phyloP scores from a whole-genome alignment of 495 filamentous ascomycete genomes.

The Xylaria acuta region DNA sequence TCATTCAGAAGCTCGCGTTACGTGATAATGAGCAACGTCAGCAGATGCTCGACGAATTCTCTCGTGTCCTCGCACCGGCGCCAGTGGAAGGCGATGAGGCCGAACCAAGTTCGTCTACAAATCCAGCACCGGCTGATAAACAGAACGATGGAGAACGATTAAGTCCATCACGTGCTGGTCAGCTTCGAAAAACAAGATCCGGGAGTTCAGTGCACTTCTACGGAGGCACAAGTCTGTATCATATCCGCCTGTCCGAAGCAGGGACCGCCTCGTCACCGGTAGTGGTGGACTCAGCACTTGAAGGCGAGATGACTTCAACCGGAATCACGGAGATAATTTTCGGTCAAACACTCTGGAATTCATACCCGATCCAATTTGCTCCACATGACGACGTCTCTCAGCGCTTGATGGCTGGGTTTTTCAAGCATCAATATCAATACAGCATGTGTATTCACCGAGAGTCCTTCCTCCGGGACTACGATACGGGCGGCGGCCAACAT shows the following conservation, averaged over 20 bases:
- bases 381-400: conserved; percentile 36
- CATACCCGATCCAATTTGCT: conserved; percentile 26
- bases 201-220: conserved; percentile 40
- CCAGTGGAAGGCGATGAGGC: not conserved
- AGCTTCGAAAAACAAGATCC: conserved; percentile 36
- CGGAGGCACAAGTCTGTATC: conserved; percentile 40
- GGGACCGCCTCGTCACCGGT: conserved; percentile 6
- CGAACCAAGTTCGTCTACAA: conserved; percentile 3
- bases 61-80: conserved; percentile 13
- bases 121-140: not conserved
- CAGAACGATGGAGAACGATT: conserved; percentile 14
- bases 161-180: conserved; percentile 32
- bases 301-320: conserved; percentile 12
- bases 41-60: conserved; percentile 29
- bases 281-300: conserved; percentile 12
- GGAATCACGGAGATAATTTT: conserved; percentile 3
- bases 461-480: conserved; percentile 41
- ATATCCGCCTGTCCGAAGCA: conserved; percentile 37
- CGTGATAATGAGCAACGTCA: conserved; percentile 28
- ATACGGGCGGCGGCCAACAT: conserved; percentile 39
- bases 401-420: conserved; percentile 41
- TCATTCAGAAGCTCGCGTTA: conserved; percentile 38
- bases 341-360: conserved; percentile 22
- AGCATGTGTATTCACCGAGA: conserved; percentile 45
- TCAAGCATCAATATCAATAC: conserved; percentile 40